Conservation (phyloP, 140 eudicot genomes). For the Senecio squalidus region DNA sequence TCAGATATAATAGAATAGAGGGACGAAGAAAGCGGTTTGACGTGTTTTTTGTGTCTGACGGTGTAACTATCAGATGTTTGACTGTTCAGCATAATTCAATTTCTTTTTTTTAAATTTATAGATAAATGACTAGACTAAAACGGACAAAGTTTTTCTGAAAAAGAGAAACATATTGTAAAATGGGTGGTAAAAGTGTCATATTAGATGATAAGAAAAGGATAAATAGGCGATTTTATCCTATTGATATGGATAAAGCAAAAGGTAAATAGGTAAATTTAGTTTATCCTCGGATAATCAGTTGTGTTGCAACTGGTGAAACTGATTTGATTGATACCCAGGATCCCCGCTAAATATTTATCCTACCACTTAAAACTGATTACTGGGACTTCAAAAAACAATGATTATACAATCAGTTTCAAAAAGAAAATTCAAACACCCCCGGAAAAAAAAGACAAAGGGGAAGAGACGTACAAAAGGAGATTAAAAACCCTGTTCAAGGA, state of each 20-base stretch:
- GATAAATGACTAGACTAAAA: too few relatives aligned
- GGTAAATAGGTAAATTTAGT: background rate
- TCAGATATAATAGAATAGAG: background rate
- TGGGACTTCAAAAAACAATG: background rate
- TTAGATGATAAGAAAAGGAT: too few relatives aligned
- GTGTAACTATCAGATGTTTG: too few relatives aligned
- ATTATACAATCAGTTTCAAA: background rate
- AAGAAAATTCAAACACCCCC: background rate
- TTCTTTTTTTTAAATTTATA: too few relatives aligned
- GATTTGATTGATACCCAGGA: background rate
- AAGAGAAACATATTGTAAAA: too few relatives aligned
- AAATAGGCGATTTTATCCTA: too few relatives aligned
- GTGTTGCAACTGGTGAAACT: background rate
- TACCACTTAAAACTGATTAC: background rate
- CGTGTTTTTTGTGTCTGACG: background rate
- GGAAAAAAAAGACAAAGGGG: background rate
- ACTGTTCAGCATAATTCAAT: too few relatives aligned
- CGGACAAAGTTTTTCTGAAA: too few relatives aligned
- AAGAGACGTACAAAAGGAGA: conserved; percentile 35
- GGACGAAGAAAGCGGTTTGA: background rate
- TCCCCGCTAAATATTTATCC: background rate
- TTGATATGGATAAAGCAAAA: background rate
- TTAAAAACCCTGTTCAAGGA: conserved; percentile 67
- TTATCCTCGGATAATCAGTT: background rate
- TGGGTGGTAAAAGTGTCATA: too few relatives aligned